phyloP scores from a whole-genome alignment of 257 asterid genomes.

The Nicotiana tabacum region DNA sequence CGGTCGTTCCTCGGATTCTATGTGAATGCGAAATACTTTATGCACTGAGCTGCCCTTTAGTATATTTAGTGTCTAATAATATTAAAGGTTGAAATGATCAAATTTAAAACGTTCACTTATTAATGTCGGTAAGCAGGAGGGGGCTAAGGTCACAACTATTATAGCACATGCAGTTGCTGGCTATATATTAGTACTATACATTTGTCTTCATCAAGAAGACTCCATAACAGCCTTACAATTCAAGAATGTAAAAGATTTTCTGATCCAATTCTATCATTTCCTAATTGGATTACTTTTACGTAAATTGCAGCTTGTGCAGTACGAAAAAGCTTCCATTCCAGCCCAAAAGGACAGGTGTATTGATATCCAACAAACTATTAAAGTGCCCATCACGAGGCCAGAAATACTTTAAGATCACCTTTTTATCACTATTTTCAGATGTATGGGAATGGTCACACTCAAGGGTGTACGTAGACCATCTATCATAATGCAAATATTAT shows the following conservation, averaged over 20 bases:
- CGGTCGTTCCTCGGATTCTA: rapidly evolving
- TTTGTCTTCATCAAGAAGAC: neutral
- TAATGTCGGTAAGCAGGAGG: neutral
- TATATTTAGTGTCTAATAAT: neutral
- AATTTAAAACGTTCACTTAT: neutral
- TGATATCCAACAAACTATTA: neutral
- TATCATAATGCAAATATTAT: no score
- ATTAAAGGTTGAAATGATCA: no score
- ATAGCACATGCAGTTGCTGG: slow-evolving; percentile 6
- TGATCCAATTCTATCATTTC: neutral
- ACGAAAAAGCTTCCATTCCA: neutral
- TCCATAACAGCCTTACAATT: neutral
- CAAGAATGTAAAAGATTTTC: neutral
- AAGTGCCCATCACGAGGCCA: neutral
- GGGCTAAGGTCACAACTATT: neutral
- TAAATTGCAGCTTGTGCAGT: neutral
- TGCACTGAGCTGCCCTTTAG: no score
- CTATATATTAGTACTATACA: neutral
- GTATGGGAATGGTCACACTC: neutral
- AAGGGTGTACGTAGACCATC: rapidly evolving
- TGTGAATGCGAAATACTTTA: no score
- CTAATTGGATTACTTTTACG: neutral
- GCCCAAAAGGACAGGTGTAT: neutral
- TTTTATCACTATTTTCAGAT: neutral
- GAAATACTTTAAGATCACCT: neutral